phyloP scores from a whole-genome alignment of 2,329 filamentous ascomycete species.

The Pseudopithomyces chartarum region DNA sequence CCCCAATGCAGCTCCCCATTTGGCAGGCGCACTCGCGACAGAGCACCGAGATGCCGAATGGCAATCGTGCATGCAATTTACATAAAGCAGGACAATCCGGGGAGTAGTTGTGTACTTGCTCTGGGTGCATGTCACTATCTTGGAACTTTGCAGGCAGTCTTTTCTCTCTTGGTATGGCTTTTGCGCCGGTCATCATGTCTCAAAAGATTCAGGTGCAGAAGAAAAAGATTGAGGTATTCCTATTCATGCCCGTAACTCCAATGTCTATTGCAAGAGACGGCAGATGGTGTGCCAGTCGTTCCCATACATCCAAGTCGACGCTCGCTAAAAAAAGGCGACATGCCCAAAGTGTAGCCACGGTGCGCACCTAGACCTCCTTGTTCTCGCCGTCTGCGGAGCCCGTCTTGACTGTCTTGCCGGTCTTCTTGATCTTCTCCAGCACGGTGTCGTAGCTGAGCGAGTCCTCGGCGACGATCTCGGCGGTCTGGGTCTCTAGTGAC shows the following conservation, averaged over 20 bases:
- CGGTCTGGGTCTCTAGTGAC: slow-evolving; percentile 83
- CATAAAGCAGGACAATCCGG: neutral
- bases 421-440: slow-evolving; percentile 89
- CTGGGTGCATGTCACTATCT: too few species aligned
- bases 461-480: slow-evolving; percentile 73
- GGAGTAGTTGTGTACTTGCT: neutral
- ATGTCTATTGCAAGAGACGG: neutral
- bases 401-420: slow-evolving; percentile 86
- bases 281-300: neutral
- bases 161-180: neutral
- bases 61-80: neutral
- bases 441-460: slow-evolving; percentile 78
- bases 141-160: neutral
- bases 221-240: neutral
- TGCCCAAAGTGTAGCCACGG: slow-evolving; percentile 9
- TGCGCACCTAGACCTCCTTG: slow-evolving; percentile 30
- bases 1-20: slow-evolving; percentile 15
- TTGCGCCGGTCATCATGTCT: neutral
- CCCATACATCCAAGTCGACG: slow-evolving; percentile 21
- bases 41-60: slow-evolving; percentile 26
- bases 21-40: slow-evolving; percentile 17
- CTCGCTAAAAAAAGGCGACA: slow-evolving; percentile 20
- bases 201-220: neutral
- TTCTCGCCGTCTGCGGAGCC: slow-evolving; percentile 69
- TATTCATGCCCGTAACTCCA: slow-evolving; percentile 7